A percentile compares a stretch with the other conserved stretches of the same genome.
These are phyloP conservation scores for Gastrodia elata DNA, from an alignment of 106 monocot genomes.

Conservation along the genomic window DNA sequence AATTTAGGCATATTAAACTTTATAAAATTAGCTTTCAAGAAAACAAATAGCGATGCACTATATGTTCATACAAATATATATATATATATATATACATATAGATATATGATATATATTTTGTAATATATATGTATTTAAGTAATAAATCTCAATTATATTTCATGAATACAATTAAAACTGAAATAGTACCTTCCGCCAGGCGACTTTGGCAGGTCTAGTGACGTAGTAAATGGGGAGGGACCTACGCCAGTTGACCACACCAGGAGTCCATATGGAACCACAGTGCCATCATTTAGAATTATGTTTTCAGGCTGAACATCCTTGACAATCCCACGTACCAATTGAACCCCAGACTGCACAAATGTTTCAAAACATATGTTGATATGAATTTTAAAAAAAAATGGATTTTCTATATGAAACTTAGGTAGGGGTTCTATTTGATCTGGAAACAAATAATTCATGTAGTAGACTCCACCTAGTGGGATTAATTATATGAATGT, in stretches of 20 bases:
- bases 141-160: background rate
- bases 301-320: constrained; percentile 65
- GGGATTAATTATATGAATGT: no score
- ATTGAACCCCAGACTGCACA: constrained; percentile 69
- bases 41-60: no score
- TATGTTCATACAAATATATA: no score
- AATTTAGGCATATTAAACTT: background rate
- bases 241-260: constrained; percentile 99
- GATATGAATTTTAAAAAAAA: background rate
- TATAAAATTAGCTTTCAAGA: no score
- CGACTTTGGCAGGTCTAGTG: constrained; percentile 70
- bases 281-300: constrained; percentile 71
- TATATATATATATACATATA: no score
- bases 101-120: no score
- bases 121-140: no score
- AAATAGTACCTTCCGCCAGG: constrained; percentile 83
- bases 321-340: constrained; percentile 84
- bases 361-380: background rate
- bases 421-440: no score
- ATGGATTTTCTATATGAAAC: background rate
- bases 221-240: constrained; percentile 57
- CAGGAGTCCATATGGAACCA: constrained; percentile 87
- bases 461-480: no score
- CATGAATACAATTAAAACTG: background rate
- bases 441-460: no score